phyloP scores from a whole-genome alignment of 345 rosid genomes.

The Populus davidiana region DNA sequence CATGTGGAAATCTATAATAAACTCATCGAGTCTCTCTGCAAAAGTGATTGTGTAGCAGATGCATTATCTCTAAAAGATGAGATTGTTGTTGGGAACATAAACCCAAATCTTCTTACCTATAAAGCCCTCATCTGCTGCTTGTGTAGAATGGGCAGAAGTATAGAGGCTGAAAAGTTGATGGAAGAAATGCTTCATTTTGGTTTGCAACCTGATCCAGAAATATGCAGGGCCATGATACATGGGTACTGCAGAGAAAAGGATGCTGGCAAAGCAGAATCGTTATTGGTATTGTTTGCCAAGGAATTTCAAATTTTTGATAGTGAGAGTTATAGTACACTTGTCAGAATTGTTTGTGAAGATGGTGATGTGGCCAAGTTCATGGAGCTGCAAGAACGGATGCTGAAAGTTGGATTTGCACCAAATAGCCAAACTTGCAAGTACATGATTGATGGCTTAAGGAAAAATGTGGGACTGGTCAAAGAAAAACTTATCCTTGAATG shows the following conservation, averaged over 20 bases:
- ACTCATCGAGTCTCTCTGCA: constrained; percentile 56
- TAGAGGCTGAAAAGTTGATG: constrained; percentile 56
- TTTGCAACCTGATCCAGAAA: constrained; percentile 46
- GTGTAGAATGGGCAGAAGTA: constrained; percentile 42
- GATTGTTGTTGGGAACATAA: constrained; percentile 32
- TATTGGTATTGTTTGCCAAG: constrained; percentile 49
- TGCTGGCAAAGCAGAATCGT: constrained; percentile 54
- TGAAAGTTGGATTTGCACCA: constrained; percentile 68
- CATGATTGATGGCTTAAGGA: constrained; percentile 45
- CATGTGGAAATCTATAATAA: constrained; percentile 36
- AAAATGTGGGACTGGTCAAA: constrained; percentile 9
- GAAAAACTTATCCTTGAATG: constrained; percentile 5
- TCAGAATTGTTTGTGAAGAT: constrained; percentile 36
- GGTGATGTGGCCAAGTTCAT: constrained; percentile 45
- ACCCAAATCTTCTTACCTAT: constrained; percentile 34
- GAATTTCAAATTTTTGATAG: constrained; percentile 52
- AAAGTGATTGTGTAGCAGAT: constrained; percentile 37
- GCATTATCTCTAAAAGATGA: constrained; percentile 59
- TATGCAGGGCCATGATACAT: constrained; percentile 50
- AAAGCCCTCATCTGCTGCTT: constrained; percentile 54
- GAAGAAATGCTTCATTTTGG: constrained; percentile 58
- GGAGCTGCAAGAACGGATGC: constrained; percentile 60
- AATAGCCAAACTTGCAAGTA: constrained; percentile 51
- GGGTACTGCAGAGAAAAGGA: constrained; percentile 54
- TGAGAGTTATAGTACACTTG: constrained; percentile 55